Percentiles rank a stretch among this genome's conserved stretches.
phyloP scores from a whole-genome alignment of 2,329 filamentous ascomycete species.

The Pleomassaria siparia region DNA sequence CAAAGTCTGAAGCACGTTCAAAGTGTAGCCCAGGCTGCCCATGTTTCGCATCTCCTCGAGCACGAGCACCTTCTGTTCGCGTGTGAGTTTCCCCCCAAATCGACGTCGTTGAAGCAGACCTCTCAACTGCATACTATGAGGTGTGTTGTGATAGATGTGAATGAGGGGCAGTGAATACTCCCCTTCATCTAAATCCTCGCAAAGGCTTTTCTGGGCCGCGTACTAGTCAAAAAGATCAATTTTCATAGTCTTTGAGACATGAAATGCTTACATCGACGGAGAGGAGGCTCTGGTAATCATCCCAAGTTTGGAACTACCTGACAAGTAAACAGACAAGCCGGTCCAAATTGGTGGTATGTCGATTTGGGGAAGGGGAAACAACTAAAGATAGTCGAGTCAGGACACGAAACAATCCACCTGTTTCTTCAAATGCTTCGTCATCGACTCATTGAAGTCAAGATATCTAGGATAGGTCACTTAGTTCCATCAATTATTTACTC shows the following conservation, averaged over 20 bases:
- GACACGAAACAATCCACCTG: slow-evolving; percentile 77
- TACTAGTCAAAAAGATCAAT: slow-evolving; percentile 50
- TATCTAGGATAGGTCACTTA: slow-evolving; percentile 60
- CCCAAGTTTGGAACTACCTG: slow-evolving; percentile 82
- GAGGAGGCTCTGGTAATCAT: slow-evolving; percentile 83
- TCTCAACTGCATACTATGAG: not conserved
- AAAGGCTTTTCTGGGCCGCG: slow-evolving; percentile 83
- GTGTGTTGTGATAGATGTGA: slow-evolving; percentile 48
- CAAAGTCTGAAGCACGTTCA: not conserved
- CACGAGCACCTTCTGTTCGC: slow-evolving; percentile 1
- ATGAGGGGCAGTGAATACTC: slow-evolving; percentile 97
- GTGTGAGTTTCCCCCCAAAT: not conserved
- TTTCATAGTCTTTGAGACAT: not conserved
- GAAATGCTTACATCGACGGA: not conserved
- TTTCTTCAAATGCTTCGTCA: slow-evolving; percentile 63
- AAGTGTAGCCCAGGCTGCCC: not conserved
- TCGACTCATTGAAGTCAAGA: slow-evolving; percentile 10
- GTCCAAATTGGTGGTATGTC: slow-evolving; percentile 54
- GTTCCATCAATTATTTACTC: slow-evolving; percentile 4
- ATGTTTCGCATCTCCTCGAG: not conserved
- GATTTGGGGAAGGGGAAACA: no score
- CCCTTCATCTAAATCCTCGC: slow-evolving; percentile 89
- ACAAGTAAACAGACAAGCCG: slow-evolving; percentile 80
- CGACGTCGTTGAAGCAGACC: slow-evolving; percentile 1
- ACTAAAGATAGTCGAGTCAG: slow-evolving; percentile 79